Base-by-base conservation (phyloP, 2,329 filamentous ascomycete species). In the Colletotrichum graminicola region DNA sequence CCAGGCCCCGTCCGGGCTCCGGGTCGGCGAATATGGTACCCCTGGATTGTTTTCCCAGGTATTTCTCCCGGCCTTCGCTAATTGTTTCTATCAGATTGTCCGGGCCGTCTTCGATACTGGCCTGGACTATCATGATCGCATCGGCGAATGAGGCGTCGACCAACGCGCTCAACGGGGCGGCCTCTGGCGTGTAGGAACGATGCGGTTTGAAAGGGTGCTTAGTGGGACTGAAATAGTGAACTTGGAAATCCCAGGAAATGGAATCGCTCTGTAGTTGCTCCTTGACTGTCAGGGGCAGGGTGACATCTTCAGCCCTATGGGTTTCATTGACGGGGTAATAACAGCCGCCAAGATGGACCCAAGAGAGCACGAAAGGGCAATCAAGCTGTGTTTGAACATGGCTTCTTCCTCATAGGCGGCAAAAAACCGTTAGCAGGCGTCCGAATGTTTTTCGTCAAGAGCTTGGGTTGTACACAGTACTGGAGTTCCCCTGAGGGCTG, bases 101-200 rank as follows among this genome's bases (percentile, higher is more conserved):
- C 18, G 26, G 23, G 6, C 63, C 63, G 29, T 66, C 55, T 39
- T 66, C 55, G 26, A 66, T 66, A 2, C 54, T 66, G 12, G 63
- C 63, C 39, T 66, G 63, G 23, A 66, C 63, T 7, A 60, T 10
- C 32, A 66, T 49, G n/a, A 49, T 23, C 2, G 41, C 36, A 16
- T 55, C 64, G 21, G 64, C 3, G 1, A 45, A 18, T 1, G 64
- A 12, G 5, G 36, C 34, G 8, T 45, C 0, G 56, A 67, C 16
- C 36, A 60, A 26, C 10, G 34, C 64, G 11, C 26, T n/a, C 8
- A 54, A 12, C 3, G 12, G 23, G 23, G 64, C 64, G 11, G 64
- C 55, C 26, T 67, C 56, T 11, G 64, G 64, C 26, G 64, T 67
- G 26, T 67, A 67, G 16, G 64, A 32, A 8, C 55, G 64, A 23